These are phyloP conservation scores for Fusarium siculi DNA, from an alignment of 2,329 filamentous ascomycete genomes.

Conservation along the genomic window DNA sequence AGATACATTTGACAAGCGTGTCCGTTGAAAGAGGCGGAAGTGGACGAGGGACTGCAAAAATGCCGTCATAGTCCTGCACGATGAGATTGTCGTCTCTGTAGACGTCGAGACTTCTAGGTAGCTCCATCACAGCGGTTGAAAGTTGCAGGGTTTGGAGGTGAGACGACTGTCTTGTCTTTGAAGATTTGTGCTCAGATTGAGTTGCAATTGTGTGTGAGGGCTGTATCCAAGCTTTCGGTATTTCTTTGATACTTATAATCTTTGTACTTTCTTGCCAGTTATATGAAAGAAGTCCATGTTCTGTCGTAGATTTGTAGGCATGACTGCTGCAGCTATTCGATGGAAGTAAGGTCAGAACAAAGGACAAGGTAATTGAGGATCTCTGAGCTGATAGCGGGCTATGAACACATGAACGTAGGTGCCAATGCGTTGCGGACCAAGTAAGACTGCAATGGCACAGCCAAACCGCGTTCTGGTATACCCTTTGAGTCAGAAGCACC, in stretches of 20 bases:
- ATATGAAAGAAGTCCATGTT: fast-evolving
- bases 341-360: background rate
- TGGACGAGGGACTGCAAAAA: background rate
- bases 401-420: fast-evolving
- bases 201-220: fast-evolving
- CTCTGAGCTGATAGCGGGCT: background rate
- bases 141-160: too few species aligned
- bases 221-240: background rate
- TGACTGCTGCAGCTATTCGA: background rate
- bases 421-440: fast-evolving
- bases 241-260: background rate
- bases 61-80: background rate
- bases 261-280: fast-evolving
- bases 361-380: background rate
- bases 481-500: too few species aligned
- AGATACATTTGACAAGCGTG: background rate
- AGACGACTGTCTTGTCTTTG: background rate
- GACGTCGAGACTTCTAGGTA: background rate
- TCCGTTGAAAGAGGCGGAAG: background rate
- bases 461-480: fast-evolving
- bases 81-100: background rate
- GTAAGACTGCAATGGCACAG: background rate
- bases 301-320: fast-evolving
- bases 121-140: background rate
- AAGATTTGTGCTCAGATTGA: fast-evolving